Evolutionary conservation across 495 filamentous ascomycete species (phyloP).

Genomic region (Rusavskia elegans): DNA sequence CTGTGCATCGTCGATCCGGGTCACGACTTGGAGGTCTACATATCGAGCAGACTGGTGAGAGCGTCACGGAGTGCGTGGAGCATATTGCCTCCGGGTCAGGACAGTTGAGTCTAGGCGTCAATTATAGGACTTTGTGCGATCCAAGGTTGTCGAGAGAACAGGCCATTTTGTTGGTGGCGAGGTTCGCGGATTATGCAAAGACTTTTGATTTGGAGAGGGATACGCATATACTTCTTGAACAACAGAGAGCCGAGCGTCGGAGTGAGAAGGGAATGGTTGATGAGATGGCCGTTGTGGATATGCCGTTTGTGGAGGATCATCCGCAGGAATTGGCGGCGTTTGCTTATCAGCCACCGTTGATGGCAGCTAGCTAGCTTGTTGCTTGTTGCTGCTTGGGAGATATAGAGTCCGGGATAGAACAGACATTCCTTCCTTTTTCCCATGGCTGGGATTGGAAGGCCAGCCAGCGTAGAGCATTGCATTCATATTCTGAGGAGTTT

Average conservation of each 20-base stretch:
- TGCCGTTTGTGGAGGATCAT: neutral
- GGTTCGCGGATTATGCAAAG: neutral
- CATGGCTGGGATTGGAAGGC: no score
- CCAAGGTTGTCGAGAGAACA: slow-evolving; percentile 3
- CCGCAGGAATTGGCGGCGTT: neutral
- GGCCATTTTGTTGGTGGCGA: slow-evolving; percentile 1
- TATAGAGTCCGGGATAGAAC: no score
- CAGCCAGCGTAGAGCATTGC: no score
- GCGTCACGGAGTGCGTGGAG: slow-evolving; percentile 6
- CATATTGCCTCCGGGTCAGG: neutral
- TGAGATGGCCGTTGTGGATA: neutral
- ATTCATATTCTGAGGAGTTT: no score
- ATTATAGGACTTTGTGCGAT: slow-evolving; percentile 4
- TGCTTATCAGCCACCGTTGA: neutral
- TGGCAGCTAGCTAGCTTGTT: neutral
- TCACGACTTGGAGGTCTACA: slow-evolving; percentile 4
- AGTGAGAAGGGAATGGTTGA: neutral
- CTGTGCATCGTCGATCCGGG: neutral
- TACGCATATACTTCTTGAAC: no score
- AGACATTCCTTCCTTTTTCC: no score
- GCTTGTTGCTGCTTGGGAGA: neutral
- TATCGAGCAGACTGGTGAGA: slow-evolving; percentile 8
- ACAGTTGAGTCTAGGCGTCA: neutral
- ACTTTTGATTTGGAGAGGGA: neutral
- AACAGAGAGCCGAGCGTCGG: neutral